Evolutionary conservation across 495 filamentous ascomycete genomes (phyloP).

Genomic region (Sporormia fimetaria): DNA sequence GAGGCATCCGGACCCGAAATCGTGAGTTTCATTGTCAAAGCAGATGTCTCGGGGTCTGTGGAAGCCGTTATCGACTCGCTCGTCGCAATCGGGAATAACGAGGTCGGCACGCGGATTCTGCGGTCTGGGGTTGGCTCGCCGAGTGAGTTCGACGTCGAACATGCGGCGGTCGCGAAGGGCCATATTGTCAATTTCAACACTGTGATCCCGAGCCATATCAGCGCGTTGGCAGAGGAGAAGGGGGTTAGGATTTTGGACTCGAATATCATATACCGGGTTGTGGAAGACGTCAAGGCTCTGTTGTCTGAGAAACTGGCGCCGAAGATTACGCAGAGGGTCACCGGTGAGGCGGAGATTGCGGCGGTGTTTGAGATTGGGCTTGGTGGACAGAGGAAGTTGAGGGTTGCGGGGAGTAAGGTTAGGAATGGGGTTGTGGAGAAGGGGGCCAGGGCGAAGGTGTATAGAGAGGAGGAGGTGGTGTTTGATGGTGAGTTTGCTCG

Average conservation of each 20-base stretch:
- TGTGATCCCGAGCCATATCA: constrained; percentile 53
- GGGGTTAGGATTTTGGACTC: constrained; percentile 71
- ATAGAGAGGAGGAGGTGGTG: constrained; percentile 55
- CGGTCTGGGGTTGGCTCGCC: constrained; percentile 67
- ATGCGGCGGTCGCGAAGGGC: constrained; percentile 60
- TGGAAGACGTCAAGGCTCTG: constrained; percentile 64
- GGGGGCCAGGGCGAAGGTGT: constrained; percentile 54
- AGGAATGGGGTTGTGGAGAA: constrained; percentile 62
- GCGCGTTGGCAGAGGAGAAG: constrained; percentile 51
- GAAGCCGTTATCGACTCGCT: constrained; percentile 76
- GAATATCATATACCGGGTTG: constrained; percentile 84
- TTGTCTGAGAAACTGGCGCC: constrained; percentile 59
- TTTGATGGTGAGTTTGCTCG: constrained; percentile 65
- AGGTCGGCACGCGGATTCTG: constrained; percentile 67
- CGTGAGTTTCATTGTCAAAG: constrained; percentile 81
- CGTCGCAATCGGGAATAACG: constrained; percentile 64
- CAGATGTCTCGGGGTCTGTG: constrained; percentile 83
- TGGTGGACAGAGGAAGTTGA: constrained; percentile 53
- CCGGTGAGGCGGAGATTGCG: constrained; percentile 79
- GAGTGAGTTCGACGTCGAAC: constrained; percentile 79
- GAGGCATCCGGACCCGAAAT: constrained; percentile 42
- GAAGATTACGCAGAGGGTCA: constrained; percentile 50
- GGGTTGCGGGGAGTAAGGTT: constrained; percentile 80
- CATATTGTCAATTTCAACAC: constrained; percentile 82
- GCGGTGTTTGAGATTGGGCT: constrained; percentile 75